Evolutionary conservation across 768 basidiomycete species (phyloP).

Genomic region (Stropharia rugosoannulata): DNA sequence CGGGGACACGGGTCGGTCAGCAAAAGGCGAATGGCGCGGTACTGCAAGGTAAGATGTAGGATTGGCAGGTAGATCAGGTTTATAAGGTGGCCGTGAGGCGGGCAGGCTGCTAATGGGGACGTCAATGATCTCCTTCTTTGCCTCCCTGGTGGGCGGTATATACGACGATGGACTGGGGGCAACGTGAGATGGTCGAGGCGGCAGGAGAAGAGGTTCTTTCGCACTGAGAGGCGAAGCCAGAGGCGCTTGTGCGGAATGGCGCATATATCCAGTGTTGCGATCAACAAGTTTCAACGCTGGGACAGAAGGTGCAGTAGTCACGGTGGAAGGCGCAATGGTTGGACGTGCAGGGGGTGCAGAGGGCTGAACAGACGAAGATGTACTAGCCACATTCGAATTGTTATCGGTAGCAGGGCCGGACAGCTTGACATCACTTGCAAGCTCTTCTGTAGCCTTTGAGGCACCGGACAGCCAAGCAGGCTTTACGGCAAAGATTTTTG

Average conservation of each 20-base stretch:
- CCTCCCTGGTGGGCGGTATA: not conserved
- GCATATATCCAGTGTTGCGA: not conserved
- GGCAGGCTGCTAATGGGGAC: not conserved
- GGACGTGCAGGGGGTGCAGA: not conserved
- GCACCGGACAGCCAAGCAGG: not conserved
- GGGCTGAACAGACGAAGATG: not conserved
- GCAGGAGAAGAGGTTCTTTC: not conserved
- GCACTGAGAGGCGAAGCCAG: not conserved
- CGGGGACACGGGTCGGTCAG: not conserved
- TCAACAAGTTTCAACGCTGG: too few species aligned
- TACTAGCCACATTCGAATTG: too few species aligned
- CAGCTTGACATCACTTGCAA: not conserved
- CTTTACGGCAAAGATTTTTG: not conserved
- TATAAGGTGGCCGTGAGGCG: not conserved
- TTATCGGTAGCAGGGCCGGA: not conserved
- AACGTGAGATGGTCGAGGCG: not conserved
- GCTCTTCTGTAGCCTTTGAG: not conserved
- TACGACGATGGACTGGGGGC: not conserved
- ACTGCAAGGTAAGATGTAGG: not conserved
- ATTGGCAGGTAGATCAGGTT: not conserved
- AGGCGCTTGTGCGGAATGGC: not conserved
- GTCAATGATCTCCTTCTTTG: slow-evolving; percentile 4
- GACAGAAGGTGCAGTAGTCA: too few species aligned
- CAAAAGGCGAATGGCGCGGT: not conserved
- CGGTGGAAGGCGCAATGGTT: not conserved